Evolutionary conservation across 306 rosid genomes (phyloP).

Genomic region (Comarum palustre): DNA sequence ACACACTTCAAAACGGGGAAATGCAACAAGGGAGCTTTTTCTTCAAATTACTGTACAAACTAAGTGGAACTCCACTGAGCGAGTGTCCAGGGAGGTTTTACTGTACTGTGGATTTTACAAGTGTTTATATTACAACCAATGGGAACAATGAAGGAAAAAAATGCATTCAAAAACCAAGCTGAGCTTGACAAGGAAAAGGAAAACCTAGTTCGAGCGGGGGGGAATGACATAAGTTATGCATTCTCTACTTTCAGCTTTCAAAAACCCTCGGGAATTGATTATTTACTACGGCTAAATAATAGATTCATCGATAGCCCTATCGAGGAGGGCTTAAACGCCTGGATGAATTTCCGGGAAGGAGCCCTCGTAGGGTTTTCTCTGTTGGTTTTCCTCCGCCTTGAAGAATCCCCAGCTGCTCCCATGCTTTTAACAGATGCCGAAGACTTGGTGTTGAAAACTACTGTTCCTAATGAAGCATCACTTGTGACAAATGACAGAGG

Average conservation of each 20-base stretch:
- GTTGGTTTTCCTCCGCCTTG: slow-evolving; percentile 43
- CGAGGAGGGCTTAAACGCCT: slow-evolving; percentile 66
- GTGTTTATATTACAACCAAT: slow-evolving; percentile 39
- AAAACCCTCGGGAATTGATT: slow-evolving; percentile 36
- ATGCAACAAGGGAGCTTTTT: background rate
- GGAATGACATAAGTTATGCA: slow-evolving; percentile 16
- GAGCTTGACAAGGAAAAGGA: slow-evolving; percentile 12
- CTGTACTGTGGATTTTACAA: slow-evolving; percentile 26
- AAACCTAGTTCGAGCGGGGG: slow-evolving; percentile 21
- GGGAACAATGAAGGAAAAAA: slow-evolving; percentile 25
- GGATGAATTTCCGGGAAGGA: slow-evolving; percentile 64
- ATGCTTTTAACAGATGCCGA: slow-evolving; percentile 39
- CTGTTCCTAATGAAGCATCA: slow-evolving; percentile 59
- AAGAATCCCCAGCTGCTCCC: slow-evolving; percentile 45
- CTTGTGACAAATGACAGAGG: slow-evolving; percentile 60
- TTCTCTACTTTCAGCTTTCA: slow-evolving; percentile 34
- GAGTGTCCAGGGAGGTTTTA: slow-evolving; percentile 21
- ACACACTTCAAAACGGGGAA: background rate
- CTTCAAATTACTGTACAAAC: slow-evolving; percentile 48
- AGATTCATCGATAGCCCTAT: slow-evolving; percentile 55
- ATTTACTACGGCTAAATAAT: slow-evolving; percentile 54
- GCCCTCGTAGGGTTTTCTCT: slow-evolving; percentile 44
- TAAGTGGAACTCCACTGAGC: slow-evolving; percentile 33
- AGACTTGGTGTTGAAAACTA: slow-evolving; percentile 48
- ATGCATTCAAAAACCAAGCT: slow-evolving; percentile 31